phyloP scores from a whole-genome alignment of 2,329 filamentous ascomycete genomes.

The Tricladium varicosporioides region DNA sequence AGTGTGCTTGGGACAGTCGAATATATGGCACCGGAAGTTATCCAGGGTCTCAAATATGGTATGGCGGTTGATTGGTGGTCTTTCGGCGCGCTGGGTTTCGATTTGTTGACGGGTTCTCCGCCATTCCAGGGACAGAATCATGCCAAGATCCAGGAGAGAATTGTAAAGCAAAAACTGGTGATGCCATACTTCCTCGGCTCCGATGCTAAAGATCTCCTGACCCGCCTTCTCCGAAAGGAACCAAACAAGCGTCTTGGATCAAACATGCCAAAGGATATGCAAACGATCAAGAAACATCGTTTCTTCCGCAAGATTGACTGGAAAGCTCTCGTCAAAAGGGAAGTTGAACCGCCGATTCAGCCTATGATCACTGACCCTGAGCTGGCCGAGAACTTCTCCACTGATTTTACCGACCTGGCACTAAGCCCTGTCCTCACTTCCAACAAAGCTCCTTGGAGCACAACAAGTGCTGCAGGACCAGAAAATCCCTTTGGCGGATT shows the following conservation, averaged over 20 bases:
- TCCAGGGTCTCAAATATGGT: slow-evolving; percentile 84
- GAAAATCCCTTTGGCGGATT: slow-evolving; percentile 36
- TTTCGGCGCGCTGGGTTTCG: slow-evolving; percentile 86
- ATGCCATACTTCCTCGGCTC: slow-evolving; percentile 88
- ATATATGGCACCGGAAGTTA: slow-evolving; percentile 98
- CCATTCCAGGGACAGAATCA: slow-evolving; percentile 91
- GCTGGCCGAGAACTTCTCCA: slow-evolving; percentile 91
- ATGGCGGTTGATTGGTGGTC: slow-evolving; percentile 99
- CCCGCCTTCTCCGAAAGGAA: slow-evolving; percentile 85
- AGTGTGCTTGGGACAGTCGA: slow-evolving; percentile 93
- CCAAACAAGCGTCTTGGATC: slow-evolving; percentile 85
- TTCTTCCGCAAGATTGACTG: slow-evolving; percentile 98
- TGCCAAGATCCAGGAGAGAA: slow-evolving; percentile 93
- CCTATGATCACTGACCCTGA: slow-evolving; percentile 95
- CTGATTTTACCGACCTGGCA: slow-evolving; percentile 85
- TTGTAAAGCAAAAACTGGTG: slow-evolving; percentile 85
- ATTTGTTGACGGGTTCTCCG: slow-evolving; percentile 87
- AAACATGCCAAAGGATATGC: slow-evolving; percentile 85
- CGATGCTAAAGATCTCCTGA: slow-evolving; percentile 92
- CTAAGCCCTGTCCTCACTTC: slow-evolving; percentile 67
- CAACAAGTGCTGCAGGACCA: slow-evolving; percentile 13
- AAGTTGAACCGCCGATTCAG: slow-evolving; percentile 84
- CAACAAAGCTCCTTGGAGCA: slow-evolving; percentile 25
- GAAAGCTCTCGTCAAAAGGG: slow-evolving; percentile 77
- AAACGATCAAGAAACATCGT: slow-evolving; percentile 82